Evolutionary conservation across 768 basidiomycete genomes (phyloP).

Genomic region (Trametes punicea): DNA sequence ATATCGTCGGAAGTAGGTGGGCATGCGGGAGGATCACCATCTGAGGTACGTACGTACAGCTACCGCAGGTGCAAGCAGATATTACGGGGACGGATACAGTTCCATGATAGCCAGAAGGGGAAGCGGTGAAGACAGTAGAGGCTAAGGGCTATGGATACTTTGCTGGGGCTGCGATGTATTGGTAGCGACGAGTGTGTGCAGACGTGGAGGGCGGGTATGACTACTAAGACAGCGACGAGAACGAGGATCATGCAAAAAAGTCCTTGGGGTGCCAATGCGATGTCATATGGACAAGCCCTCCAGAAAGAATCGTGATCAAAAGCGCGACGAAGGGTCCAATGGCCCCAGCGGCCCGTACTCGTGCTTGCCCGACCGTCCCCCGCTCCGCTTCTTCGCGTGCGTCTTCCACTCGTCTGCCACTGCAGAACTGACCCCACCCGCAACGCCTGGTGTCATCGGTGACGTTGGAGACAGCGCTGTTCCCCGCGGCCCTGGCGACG

Average conservation of each 20-base stretch:
- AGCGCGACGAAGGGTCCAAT: constrained; percentile 33
- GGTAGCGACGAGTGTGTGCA: not conserved
- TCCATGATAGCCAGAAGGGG: not conserved
- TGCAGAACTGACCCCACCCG: constrained; percentile 36
- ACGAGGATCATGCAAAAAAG: constrained; percentile 14
- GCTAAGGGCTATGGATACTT: constrained; percentile 6
- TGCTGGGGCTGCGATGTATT: constrained; percentile 1
- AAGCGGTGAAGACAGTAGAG: not conserved
- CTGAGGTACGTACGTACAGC: not conserved
- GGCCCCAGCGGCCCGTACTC: constrained; percentile 50
- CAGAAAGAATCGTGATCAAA: constrained; percentile 13
- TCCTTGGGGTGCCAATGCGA: constrained; percentile 12
- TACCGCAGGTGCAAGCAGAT: not conserved
- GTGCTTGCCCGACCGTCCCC: constrained; percentile 32
- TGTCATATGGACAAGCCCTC: not conserved
- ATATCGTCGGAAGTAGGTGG: not conserved
- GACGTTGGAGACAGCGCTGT: constrained; percentile 30
- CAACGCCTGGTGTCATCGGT: constrained; percentile 28
- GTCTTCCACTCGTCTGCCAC: constrained; percentile 36
- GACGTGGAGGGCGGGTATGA: constrained; percentile 14
- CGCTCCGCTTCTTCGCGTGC: constrained; percentile 41
- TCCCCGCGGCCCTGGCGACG: constrained; percentile 36
- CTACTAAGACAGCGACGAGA: constrained; percentile 19
- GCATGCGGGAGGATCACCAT: not conserved
- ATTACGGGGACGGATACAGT: constrained; percentile 4